Evolutionary conservation across 2,329 filamentous ascomycete species (phyloP).

Genomic region (Epichloe scottii): DNA sequence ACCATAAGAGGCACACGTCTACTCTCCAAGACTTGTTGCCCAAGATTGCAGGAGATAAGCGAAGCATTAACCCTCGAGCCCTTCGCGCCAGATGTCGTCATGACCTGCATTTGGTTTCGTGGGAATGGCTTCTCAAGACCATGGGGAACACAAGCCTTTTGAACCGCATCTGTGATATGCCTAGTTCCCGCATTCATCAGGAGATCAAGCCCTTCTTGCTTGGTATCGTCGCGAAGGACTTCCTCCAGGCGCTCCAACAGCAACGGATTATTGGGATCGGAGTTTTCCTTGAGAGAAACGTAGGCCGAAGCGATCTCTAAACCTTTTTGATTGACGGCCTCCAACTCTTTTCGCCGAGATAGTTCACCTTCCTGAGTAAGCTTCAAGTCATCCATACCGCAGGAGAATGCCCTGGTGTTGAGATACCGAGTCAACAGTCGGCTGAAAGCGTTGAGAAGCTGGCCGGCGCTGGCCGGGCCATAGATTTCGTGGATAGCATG

Average conservation of each 20-base stretch:
- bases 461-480: slow-evolving; percentile 74
- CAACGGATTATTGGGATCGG: slow-evolving; percentile 53
- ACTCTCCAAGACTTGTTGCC: slow-evolving; percentile 92
- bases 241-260: slow-evolving; percentile 72
- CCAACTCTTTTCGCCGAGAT: slow-evolving; percentile 54
- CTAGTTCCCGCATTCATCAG: slow-evolving; percentile 63
- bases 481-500: slow-evolving; percentile 91
- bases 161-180: slow-evolving; percentile 66
- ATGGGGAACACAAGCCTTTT: slow-evolving; percentile 63
- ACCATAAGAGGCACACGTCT: slow-evolving; percentile 94
- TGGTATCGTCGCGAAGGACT: slow-evolving; percentile 78
- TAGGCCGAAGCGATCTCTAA: slow-evolving; percentile 75
- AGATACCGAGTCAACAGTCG: slow-evolving; percentile 79
- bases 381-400: slow-evolving; percentile 90
- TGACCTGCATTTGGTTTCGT: slow-evolving; percentile 96
- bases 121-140: slow-evolving; percentile 88
- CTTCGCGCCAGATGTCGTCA: slow-evolving; percentile 95
- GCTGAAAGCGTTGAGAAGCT: slow-evolving; percentile 78
- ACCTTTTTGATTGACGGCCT: slow-evolving; percentile 56
- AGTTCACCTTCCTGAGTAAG: slow-evolving; percentile 71
- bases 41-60: slow-evolving; percentile 93
- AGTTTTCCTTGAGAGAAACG: slow-evolving; percentile 63
- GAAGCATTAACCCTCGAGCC: slow-evolving; percentile 89
- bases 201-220: slow-evolving; percentile 82
- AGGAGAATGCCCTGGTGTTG: slow-evolving; percentile 90